phyloP scores from a whole-genome alignment of 1,284 basidiomycete genomes.

The Phellopilus nigrolimitatus region DNA sequence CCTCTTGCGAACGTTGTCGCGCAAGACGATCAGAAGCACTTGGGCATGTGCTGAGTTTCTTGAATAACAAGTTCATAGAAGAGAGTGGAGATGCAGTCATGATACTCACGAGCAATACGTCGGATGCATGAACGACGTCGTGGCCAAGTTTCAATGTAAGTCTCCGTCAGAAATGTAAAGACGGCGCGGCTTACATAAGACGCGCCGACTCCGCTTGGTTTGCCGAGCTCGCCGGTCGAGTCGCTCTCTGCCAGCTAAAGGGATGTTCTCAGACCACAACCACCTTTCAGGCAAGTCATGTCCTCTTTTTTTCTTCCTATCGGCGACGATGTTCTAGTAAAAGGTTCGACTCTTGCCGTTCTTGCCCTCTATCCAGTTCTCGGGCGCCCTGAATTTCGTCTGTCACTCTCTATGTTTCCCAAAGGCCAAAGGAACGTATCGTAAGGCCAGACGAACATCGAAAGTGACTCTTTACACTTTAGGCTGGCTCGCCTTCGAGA shows the following conservation, averaged over 20 bases:
- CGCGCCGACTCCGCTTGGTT: no score
- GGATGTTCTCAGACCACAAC: constrained; percentile 8
- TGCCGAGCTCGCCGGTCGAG: no score
- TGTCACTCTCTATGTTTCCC: constrained; percentile 37
- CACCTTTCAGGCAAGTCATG: constrained; percentile 19
- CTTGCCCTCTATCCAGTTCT: constrained; percentile 19
- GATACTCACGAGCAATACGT: no score
- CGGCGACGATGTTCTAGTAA: constrained; percentile 41
- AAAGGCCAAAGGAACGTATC: constrained; percentile 35
- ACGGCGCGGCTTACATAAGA: no score
- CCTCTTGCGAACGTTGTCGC: no score
- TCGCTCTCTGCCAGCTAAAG: background rate
- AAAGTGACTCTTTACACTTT: constrained; percentile 27
- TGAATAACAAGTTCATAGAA: no score
- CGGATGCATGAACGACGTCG: no score
- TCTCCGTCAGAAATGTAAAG: no score
- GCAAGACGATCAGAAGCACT: no score
- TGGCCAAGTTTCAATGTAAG: no score
- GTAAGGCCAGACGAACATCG: constrained; percentile 45
- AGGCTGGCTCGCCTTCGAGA: constrained; percentile 30
- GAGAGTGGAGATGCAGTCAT: no score
- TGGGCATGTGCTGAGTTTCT: no score
- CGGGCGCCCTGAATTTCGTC: constrained; percentile 30
- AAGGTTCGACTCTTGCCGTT: constrained; percentile 40
- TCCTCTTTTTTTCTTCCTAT: constrained; percentile 5